phyloP scores from a whole-genome alignment of 306 rosid genomes.

The Ammopiptanthus mongolicus region DNA sequence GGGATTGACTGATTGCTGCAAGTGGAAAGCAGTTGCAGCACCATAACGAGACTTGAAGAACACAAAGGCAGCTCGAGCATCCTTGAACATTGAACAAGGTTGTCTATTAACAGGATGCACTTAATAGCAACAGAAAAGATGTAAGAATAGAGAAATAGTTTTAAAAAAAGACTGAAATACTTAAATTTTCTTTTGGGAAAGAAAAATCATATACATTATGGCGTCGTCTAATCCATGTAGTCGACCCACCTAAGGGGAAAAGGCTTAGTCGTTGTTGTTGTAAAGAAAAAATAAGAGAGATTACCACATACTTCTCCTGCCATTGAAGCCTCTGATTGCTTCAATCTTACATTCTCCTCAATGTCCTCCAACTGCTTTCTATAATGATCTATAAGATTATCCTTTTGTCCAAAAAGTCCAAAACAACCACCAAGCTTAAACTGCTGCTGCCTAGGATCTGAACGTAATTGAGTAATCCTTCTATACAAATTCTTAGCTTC shows the following conservation, averaged over 20 bases:
- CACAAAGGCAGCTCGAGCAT: slow-evolving; percentile 89
- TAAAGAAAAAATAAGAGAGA: slow-evolving; percentile 11
- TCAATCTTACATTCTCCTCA: slow-evolving; percentile 66
- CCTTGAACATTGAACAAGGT: slow-evolving; percentile 42
- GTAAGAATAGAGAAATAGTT: background rate
- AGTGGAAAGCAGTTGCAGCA: slow-evolving; percentile 73
- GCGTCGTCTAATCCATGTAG: too few species aligned
- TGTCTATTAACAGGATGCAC: slow-evolving; percentile 22
- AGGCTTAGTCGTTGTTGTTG: too few species aligned
- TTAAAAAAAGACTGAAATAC: slow-evolving; percentile 4
- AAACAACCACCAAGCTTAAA: slow-evolving; percentile 31
- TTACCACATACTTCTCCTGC: slow-evolving; percentile 70
- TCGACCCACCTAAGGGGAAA: too few species aligned
- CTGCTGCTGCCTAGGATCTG: slow-evolving; percentile 37
- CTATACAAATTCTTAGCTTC: slow-evolving; percentile 50
- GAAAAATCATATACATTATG: too few species aligned
- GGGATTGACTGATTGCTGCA: slow-evolving; percentile 81
- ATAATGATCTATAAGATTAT: slow-evolving; percentile 50
- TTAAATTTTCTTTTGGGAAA: background rate
- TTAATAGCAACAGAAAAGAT: background rate
- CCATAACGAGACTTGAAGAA: slow-evolving; percentile 70
- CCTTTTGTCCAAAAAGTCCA: slow-evolving; percentile 52
- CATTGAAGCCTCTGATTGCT: slow-evolving; percentile 61
- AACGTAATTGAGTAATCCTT: slow-evolving; percentile 42
- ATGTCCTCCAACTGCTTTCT: slow-evolving; percentile 65